phyloP scores from a whole-genome alignment of 495 filamentous ascomycete species.

The Peziza echinospora region DNA sequence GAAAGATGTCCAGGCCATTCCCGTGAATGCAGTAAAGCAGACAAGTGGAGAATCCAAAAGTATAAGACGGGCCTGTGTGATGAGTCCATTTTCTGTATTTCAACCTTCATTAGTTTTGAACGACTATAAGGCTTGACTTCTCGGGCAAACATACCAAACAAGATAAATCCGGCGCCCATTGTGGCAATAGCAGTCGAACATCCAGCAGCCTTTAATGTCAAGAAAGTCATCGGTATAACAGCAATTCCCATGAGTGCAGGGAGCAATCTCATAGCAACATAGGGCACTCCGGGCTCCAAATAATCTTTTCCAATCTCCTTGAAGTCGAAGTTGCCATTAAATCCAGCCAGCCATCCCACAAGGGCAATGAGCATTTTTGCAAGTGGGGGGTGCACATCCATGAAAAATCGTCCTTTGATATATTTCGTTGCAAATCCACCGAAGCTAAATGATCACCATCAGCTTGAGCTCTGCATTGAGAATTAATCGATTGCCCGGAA shows the following conservation, averaged over 20 bases:
- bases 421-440: constrained; percentile 96
- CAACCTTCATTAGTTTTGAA: constrained; percentile 6
- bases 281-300: constrained; percentile 78
- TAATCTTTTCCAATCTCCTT: constrained; percentile 99
- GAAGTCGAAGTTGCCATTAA: constrained; percentile 90
- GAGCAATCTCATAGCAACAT: constrained; percentile 90
- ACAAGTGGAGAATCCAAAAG: constrained; percentile 88
- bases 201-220: constrained; percentile 78
- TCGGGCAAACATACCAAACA: constrained; percentile 46
- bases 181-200: constrained; percentile 66
- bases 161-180: constrained; percentile 63
- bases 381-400: constrained; percentile 97
- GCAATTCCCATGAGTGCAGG: constrained; percentile 74
- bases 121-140: too few species aligned
- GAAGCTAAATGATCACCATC: constrained; percentile 37
- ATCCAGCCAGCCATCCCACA: constrained; percentile 85
- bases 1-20: constrained; percentile 74
- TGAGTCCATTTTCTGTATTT: constrained; percentile 63
- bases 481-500: background rate
- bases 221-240: constrained; percentile 74
- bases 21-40: constrained; percentile 82
- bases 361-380: constrained; percentile 90
- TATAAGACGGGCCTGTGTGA: constrained; percentile 87
- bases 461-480: background rate
- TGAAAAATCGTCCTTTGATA: constrained; percentile 96